phyloP scores from a whole-genome alignment of 805 yeast genomes.

The Suhomyces sp. region DNA sequence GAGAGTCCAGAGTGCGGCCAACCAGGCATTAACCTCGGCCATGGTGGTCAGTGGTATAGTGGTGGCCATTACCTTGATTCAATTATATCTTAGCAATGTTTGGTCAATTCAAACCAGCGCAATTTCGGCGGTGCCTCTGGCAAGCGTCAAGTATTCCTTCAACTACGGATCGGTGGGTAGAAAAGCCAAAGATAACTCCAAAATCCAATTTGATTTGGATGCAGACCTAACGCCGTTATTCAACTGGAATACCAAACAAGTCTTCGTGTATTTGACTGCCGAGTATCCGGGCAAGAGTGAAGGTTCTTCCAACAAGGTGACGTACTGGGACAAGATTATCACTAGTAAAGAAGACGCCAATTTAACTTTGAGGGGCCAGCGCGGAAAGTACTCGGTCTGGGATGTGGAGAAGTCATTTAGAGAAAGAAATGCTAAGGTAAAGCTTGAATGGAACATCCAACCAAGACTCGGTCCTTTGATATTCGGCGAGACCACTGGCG shows the following conservation, averaged over 20 bases:
- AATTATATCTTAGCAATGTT: constrained; percentile 46
- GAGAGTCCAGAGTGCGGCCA: constrained; percentile 48
- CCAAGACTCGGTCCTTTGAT: constrained; percentile 82
- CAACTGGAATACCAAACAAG: constrained; percentile 96
- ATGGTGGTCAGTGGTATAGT: constrained; percentile 47
- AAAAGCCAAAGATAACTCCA: constrained; percentile 73
- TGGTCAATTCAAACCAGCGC: constrained; percentile 40
- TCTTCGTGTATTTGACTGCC: constrained; percentile 87
- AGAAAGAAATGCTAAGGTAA: constrained; percentile 63
- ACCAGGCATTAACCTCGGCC: constrained; percentile 52
- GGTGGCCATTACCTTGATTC: constrained; percentile 46
- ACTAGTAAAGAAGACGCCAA: constrained; percentile 55
- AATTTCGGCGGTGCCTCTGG: constrained; percentile 31
- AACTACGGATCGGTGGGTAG: constrained; percentile 66
- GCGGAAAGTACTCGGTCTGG: constrained; percentile 83
- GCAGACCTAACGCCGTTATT: constrained; percentile 75
- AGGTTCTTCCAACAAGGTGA: constrained; percentile 59
- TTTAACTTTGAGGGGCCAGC: constrained; percentile 48
- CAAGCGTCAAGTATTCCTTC: constrained; percentile 52
- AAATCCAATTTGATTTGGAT: constrained; percentile 67
- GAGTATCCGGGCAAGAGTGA: constrained; percentile 58
- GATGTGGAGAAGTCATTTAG: constrained; percentile 65
- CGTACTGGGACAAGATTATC: constrained; percentile 90
- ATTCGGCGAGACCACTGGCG: constrained; percentile 53
- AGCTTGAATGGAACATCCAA: constrained; percentile 87